These are phyloP conservation scores for Coemansia asiatica DNA, from an alignment of 192 early-diverging fungal species.

Conservation along the genomic window DNA sequence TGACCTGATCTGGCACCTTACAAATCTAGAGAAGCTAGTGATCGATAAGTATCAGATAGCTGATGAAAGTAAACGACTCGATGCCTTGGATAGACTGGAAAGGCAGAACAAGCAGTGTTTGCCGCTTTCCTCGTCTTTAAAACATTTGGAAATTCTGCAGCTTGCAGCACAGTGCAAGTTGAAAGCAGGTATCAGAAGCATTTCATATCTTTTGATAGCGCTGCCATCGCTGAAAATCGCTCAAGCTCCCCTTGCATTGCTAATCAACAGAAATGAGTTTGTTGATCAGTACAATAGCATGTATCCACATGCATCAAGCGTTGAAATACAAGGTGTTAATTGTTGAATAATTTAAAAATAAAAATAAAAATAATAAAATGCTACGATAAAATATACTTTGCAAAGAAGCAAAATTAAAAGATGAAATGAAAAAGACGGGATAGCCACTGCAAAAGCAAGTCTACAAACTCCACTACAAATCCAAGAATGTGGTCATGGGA, in stretches of 20 bases:
- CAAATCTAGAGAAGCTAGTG: neutral
- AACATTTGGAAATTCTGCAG: neutral
- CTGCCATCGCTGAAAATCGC: neutral
- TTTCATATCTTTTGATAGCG: neutral
- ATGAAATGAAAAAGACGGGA: constrained; percentile 22
- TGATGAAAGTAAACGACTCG: neutral
- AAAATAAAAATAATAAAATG: too few species aligned
- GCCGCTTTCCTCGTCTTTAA: neutral
- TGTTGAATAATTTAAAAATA: too few species aligned
- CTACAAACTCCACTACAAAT: constrained; percentile 30
- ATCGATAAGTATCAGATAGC: neutral
- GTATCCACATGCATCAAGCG: too few species aligned
- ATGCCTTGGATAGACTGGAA: neutral
- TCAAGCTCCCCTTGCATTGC: too few species aligned
- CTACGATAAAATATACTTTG: too few species aligned
- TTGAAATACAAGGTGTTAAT: too few species aligned
- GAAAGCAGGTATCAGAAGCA: neutral
- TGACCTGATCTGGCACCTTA: neutral
- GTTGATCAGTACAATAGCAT: too few species aligned
- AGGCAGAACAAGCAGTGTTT: neutral
- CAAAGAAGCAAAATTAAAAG: neutral
- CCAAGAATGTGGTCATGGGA: constrained; percentile 24
- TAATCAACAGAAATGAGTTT: neutral
- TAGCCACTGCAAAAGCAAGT: constrained; percentile 46
- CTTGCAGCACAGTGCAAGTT: neutral